Evolutionary conservation across 2,329 filamentous ascomycete species (phyloP), one percentile per base, ranked within the genome.

Genomic region (Phoma herbarum): DNA sequence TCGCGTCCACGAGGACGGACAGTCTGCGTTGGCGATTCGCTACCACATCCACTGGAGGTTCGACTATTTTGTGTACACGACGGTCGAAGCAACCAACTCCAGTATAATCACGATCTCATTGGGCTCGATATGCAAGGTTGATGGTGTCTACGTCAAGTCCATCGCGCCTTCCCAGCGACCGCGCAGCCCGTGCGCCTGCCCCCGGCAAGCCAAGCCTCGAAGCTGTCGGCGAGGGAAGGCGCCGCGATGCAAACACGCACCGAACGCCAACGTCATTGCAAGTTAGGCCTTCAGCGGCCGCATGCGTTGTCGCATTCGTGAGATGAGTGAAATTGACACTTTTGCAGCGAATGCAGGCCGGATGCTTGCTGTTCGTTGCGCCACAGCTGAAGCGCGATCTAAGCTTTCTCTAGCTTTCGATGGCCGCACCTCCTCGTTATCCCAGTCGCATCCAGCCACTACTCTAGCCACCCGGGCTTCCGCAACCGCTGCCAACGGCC

Each of bases 381-480:
- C 50, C 29, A 37, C 29, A 25, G 41, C 50, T 52, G 50, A 28
- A 25, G 42, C 54, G 54, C 48, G 41, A 26, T 35, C 46, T 41
- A 45, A 50, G 45, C 46, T 49, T 31, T 10, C 35, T 16, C 35
- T 39, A 39, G 35, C 35, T 8, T 35, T 42, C 47, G 12, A 43
- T 42, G 42, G 43, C 42, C 16, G 31, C 31, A 29, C 26, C 42
- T 45, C 31, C 37, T 41, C 20, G 9, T 5, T 23, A 25, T 14
- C 50, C 44, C 37, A 26, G 39, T 53, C 50, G 22, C 37, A 37
- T 54, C 56, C 48, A 49, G 50, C 54, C 55, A 48, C 55, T 53
- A 43, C 55, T 53, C 50, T 48, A 49, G 49, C 50, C 56, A 58
- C 39, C 56, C 56, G 56, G 37, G 14, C 56, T 49, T 43, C 49